phyloP scores from a whole-genome alignment of 1,284 basidiomycete genomes.

The Chalciporus sp. region DNA sequence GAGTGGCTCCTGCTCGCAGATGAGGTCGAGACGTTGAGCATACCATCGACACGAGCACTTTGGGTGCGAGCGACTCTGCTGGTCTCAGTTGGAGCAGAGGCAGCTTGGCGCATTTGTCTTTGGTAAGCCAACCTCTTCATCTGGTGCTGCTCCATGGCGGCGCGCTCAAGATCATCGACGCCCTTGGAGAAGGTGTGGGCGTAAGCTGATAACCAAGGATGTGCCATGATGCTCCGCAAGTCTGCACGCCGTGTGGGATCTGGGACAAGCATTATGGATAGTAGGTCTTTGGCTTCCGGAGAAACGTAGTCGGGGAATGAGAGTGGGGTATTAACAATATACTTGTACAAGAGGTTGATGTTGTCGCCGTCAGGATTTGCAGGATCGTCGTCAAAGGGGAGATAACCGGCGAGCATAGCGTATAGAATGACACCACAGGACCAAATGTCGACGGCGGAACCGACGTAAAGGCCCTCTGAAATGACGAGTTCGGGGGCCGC shows the following conservation, averaged over 20 bases:
- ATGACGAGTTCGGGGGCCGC: slow-evolving; percentile 99
- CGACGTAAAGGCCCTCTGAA: slow-evolving; percentile 95
- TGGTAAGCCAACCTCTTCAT: slow-evolving; percentile 82
- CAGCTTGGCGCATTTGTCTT: slow-evolving; percentile 63
- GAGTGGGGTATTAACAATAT: slow-evolving; percentile 95
- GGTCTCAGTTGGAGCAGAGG: slow-evolving; percentile 37
- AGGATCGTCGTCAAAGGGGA: slow-evolving; percentile 99
- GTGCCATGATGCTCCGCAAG: slow-evolving; percentile 76
- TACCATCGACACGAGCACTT: slow-evolving; percentile 46
- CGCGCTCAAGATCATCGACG: slow-evolving; percentile 78
- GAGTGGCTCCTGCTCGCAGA: slow-evolving; percentile 37
- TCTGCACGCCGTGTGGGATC: slow-evolving; percentile 77
- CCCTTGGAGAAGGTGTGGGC: slow-evolving; percentile 65
- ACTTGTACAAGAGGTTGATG: slow-evolving; percentile 99
- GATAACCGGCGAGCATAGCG: slow-evolving; percentile 98
- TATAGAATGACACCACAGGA: slow-evolving; percentile 99
- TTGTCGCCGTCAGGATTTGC: slow-evolving; percentile 99
- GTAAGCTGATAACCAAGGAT: slow-evolving; percentile 81
- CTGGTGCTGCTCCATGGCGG: slow-evolving; percentile 84
- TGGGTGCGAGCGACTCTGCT: slow-evolving; percentile 47
- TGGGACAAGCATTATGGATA: slow-evolving; percentile 86
- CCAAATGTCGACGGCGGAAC: slow-evolving; percentile 99
- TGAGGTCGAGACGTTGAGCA: slow-evolving; percentile 31
- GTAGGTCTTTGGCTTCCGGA: slow-evolving; percentile 70
- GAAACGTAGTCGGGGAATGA: slow-evolving; percentile 95